phyloP scores from a whole-genome alignment of 2,329 filamentous ascomycete genomes.

The Fusarium sp. region DNA sequence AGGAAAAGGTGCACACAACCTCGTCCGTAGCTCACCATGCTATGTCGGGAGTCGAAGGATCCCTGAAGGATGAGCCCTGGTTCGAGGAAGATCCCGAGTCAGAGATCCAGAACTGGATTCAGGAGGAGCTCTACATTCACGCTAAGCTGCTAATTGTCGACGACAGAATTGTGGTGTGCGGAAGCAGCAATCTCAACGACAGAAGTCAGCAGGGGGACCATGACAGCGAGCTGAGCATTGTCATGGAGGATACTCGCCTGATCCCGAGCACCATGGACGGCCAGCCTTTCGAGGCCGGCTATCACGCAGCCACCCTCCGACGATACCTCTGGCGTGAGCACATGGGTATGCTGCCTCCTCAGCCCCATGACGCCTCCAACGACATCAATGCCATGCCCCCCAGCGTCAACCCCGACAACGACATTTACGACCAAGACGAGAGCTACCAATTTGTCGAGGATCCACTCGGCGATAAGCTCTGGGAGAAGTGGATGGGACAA shows the following conservation, averaged over 20 bases:
- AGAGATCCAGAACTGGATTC: conserved; percentile 89
- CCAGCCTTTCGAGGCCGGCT: conserved; percentile 77
- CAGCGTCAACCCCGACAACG: conserved; percentile 70
- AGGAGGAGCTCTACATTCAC: conserved; percentile 96
- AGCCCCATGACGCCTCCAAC: conserved; percentile 71
- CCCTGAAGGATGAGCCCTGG: conserved; percentile 75
- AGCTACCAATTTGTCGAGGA: conserved; percentile 74
- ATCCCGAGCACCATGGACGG: conserved; percentile 82
- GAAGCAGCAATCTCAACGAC: conserved; percentile 91
- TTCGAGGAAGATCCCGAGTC: conserved; percentile 74
- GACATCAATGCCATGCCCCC: conserved; percentile 81
- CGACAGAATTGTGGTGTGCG: conserved; percentile 84
- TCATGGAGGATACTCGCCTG: conserved; percentile 83
- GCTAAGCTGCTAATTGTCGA: conserved; percentile 90
- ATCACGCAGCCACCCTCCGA: conserved; percentile 81
- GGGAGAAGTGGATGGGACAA: conserved; percentile 72
- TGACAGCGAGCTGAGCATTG: conserved; percentile 88
- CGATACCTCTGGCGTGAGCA: conserved; percentile 91
- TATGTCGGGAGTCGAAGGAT: conserved; percentile 69
- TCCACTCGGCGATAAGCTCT: conserved; percentile 72
- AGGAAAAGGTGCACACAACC: conserved; percentile 51
- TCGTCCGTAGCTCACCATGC: conserved; percentile 76
- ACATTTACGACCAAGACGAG: conserved; percentile 68
- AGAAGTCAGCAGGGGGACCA: conserved; percentile 87
- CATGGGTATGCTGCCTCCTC: conserved; percentile 79